A percentile compares a stretch with the other conserved stretches of the same genome.
phyloP scores from a whole-genome alignment of 2,329 filamentous ascomycete genomes.

The Celoporthe dispersa region DNA sequence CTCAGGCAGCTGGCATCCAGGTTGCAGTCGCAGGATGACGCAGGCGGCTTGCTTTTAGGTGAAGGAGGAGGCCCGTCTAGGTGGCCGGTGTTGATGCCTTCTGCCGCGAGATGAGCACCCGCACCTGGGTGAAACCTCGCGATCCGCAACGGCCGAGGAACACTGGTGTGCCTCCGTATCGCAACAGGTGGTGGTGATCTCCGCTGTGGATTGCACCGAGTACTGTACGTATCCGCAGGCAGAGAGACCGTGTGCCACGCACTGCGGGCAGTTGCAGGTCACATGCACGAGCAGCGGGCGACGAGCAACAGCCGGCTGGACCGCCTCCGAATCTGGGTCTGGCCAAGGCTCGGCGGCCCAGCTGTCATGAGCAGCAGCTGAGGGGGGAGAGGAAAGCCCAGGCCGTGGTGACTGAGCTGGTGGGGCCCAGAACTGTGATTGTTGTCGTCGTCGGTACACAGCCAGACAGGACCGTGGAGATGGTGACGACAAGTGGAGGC shows the following conservation, averaged over 20 bases:
- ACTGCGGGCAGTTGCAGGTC: conserved; percentile 20
- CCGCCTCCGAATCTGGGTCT: neutral
- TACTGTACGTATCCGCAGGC: neutral
- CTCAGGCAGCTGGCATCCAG: conserved; percentile 5
- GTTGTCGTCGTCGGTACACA: neutral
- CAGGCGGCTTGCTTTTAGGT: neutral
- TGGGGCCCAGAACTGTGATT: neutral
- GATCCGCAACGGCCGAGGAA: conserved; percentile 9
- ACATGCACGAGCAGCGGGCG: conserved; percentile 8
- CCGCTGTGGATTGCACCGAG: neutral
- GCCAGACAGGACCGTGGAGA: neutral
- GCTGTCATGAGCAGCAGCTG: neutral
- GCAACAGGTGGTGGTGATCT: neutral
- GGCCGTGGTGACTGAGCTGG: neutral
- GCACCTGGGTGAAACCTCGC: neutral
- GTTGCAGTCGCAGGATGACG: conserved; percentile 3
- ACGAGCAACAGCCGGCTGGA: neutral
- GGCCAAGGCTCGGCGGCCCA: neutral
- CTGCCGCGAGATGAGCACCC: neutral
- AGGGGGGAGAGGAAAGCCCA: neutral
- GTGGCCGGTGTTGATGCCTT: neutral
- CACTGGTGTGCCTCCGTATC: conserved; percentile 12
- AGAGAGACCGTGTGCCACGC: conserved; percentile 1
- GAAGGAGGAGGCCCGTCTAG: neutral
- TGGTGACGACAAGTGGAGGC: neutral